phyloP scores from a whole-genome alignment of 2,329 filamentous ascomycete genomes.

The Fusarium foetens region DNA sequence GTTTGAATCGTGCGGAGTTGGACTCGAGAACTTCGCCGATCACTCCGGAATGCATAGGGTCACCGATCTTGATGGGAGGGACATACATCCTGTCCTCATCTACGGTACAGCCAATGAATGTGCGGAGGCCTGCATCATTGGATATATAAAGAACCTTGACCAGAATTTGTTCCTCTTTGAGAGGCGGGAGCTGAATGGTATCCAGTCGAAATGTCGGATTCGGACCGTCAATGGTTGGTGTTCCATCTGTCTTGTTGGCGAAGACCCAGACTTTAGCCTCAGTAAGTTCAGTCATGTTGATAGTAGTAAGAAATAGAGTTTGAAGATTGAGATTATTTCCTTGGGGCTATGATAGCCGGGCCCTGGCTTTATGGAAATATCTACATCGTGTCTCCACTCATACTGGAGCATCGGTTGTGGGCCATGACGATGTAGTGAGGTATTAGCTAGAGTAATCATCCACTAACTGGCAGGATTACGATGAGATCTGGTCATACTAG shows the following conservation, averaged over 20 bases:
- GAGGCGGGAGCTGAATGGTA: not conserved
- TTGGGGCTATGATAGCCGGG: no score
- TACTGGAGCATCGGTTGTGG: not conserved
- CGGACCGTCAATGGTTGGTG: not conserved
- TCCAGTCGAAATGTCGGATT: slow-evolving; percentile 2
- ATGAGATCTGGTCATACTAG: not conserved
- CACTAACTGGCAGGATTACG: not conserved
- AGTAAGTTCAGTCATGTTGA: not conserved
- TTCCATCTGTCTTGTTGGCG: slow-evolving; percentile 2
- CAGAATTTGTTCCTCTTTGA: not conserved
- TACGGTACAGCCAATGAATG: not conserved
- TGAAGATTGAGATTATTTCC: not conserved
- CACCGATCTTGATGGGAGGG: not conserved
- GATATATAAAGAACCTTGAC: slow-evolving; percentile 15
- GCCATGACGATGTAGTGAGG: not conserved
- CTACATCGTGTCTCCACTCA: not conserved
- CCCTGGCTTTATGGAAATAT: not conserved
- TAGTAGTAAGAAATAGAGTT: no score
- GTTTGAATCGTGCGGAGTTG: not conserved
- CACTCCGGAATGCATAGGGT: slow-evolving; percentile 1
- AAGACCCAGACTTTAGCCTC: slow-evolving; percentile 10
- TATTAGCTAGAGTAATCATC: not conserved
- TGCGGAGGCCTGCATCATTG: slow-evolving; percentile 8
- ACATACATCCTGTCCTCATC: slow-evolving; percentile 15
- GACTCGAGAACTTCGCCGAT: slow-evolving; percentile 11